Base-by-base conservation (phyloP, 306 rosid genomes). In the Leucaena leucocephala region DNA sequence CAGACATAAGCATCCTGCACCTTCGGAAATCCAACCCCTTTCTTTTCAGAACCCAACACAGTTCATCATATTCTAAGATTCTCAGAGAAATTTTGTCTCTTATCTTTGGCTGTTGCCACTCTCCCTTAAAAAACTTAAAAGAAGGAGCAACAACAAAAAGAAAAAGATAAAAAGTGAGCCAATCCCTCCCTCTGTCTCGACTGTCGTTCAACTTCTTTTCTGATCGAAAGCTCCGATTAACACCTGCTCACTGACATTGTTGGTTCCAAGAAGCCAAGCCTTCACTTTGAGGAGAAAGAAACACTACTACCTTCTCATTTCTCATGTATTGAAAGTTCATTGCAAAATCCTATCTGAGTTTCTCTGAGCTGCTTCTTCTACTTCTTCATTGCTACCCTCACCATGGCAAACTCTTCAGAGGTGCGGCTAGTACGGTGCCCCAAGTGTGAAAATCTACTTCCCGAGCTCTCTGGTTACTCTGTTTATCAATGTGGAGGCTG, bases 401-500 rank as follows among this genome's bases (percentile, higher is more conserved):
- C 82, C 44, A 95, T 95, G 99, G 78, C 85, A 84, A 97, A 89
- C 67, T 78, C 90, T 2, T 77, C 83, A 9, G 91, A 86, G 75
- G 62, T 93, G 70, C 86, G 97, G 27, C 61, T 95, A 82, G 99
- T 95, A 74, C 85, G 94, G 75, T 95, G 99, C 83, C 98, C 99
- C 17, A 91, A 90, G 83, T 95, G 99, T 76, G 97, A 90, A 85
- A 95, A 95, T 86, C 92, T 95, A 68, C 98, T 93, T 49, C 97
- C 97, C 0, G 99, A 93, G 85, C 87, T 93, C 2, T 91, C 91
- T 40, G 97, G 90, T 87, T 91, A 91, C 84, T 84, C 97, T 81
- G 91, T 93, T 48, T 93, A 90, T 76, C 97, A 89, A 87, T 95
- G 99, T 77, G 98, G 98, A 83, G 98, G 98, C 40, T 95, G 99